Evolutionary conservation across 192 early-diverging fungal species (phyloP), one percentile per base, ranked within the genome.

Genomic region (Backusella australiensis): DNA sequence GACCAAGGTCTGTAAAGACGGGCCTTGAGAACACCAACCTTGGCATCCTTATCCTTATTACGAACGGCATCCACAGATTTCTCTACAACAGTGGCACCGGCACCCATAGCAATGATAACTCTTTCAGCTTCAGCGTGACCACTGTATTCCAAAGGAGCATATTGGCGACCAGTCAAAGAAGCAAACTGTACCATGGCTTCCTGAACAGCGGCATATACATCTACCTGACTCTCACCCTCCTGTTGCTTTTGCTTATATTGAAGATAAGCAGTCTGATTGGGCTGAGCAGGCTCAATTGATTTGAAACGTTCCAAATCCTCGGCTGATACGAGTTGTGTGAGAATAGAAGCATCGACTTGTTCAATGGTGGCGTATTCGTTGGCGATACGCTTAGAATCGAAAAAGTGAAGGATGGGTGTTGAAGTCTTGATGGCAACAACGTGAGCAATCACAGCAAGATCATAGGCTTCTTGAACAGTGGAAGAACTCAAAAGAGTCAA

Each of bases 371-470:
- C 71, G 67, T 78, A 71, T 69, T 83, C 78, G 23, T 74, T 65
- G 23, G 82, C 69, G 19, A 83, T 69, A 73, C 84, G 81, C 71
- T 69, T 79, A 15, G 69, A 73, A 38, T 86, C 82, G 79, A 88
- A 90, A 80, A 88, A 91, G 75, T 94, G 91, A 72, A 94, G 82
- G 65, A 93, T 81, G 36, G 91, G 91, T 29, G 68, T 77, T 34
- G 41, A 75, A 36, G 91, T 83, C 65, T 85, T 85, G 42, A 86
- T 80, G 17, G 96, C 84, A 4, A 91, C 87, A 32, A 94, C 85
- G 65, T 97, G 90, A 6, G 96, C 91, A 11, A 94, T 88, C 34
- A 96, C 42, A 6, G 94, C 93, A 77, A 94, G 84, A 85, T 97
- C 96, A 44, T 93, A 87, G 5, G 93, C 89, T 72, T 94, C 90